Evolutionary conservation across 2,329 filamentous ascomycete genomes (phyloP).

Genomic region (Cercospora sp.): DNA sequence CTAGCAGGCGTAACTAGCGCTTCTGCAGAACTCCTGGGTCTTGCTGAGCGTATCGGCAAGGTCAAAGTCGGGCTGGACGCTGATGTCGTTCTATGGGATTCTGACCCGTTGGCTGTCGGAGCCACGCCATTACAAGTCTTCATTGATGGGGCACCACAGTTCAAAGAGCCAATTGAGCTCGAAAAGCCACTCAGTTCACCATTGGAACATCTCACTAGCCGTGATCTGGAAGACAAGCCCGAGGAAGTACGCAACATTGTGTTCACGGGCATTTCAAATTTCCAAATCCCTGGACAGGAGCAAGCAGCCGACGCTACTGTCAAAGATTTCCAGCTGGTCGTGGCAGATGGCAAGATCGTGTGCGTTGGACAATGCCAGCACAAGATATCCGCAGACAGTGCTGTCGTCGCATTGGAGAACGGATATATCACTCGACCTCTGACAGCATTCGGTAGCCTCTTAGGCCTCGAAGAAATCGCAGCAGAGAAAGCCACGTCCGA

Average conservation of each 20-base stretch:
- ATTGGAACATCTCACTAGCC: constrained; percentile 42
- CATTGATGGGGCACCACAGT: constrained; percentile 52
- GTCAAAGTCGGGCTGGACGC: constrained; percentile 45
- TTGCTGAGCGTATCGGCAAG: constrained; percentile 45
- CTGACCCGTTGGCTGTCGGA: constrained; percentile 40
- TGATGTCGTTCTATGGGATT: constrained; percentile 48
- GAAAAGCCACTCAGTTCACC: constrained; percentile 50
- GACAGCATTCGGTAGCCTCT: constrained; percentile 59
- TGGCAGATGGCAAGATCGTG: constrained; percentile 55
- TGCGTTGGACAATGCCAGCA: constrained; percentile 60
- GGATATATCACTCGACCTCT: constrained; percentile 63
- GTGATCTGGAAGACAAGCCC: constrained; percentile 41
- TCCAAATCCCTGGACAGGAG: constrained; percentile 52
- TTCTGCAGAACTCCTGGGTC: constrained; percentile 42
- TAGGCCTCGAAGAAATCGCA: constrained; percentile 65
- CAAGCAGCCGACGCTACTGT: constrained; percentile 17
- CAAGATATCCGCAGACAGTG: constrained; percentile 41
- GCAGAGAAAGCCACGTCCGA: constrained; percentile 52
- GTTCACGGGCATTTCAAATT: constrained; percentile 58
- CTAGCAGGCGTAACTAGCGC: constrained; percentile 44
- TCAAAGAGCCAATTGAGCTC: constrained; percentile 53
- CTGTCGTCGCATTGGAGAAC: constrained; percentile 54
- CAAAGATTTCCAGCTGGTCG: constrained; percentile 47
- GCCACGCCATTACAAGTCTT: constrained; percentile 43
- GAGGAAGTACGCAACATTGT: constrained; percentile 45